Evolutionary conservation across 352 stramenopile species (phyloP).

Genomic region (Blastocystis sp.): DNA sequence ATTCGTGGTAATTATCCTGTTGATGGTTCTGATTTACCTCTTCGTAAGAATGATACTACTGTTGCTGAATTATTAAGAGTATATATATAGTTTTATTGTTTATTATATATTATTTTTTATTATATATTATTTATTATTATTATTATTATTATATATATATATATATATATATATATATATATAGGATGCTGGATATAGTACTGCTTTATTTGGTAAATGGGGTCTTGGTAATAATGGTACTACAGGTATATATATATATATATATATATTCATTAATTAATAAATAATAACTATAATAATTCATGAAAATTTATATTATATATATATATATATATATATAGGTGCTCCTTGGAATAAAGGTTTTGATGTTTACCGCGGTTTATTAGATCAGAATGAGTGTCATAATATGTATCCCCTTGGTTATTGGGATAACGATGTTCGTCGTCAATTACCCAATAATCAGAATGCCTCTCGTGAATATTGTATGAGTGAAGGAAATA

Average conservation of each 20-base stretch:
- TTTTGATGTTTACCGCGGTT: slow-evolving; percentile 15
- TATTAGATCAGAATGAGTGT: slow-evolving; percentile 15
- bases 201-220: neutral
- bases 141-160: neutral
- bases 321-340: no score
- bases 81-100: no score
- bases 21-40: neutral
- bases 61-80: no score
- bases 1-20: neutral
- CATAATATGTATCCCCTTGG: slow-evolving; percentile 25
- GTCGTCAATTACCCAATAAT: neutral
- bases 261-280: no score
- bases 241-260: no score
- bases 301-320: no score
- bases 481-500: slow-evolving; percentile 15
- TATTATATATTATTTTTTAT: no score
- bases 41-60: neutral
- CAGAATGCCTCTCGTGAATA: slow-evolving; percentile 1
- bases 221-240: neutral
- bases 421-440: neutral
- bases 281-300: no score
- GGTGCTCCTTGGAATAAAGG: neutral
- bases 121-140: no score
- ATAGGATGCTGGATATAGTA: neutral
- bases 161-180: neutral